Percentiles rank a stretch among this genome's conserved stretches.
Conservation (phyloP, 306 rosid genomes). For the Styphnolobium japonicum region DNA sequence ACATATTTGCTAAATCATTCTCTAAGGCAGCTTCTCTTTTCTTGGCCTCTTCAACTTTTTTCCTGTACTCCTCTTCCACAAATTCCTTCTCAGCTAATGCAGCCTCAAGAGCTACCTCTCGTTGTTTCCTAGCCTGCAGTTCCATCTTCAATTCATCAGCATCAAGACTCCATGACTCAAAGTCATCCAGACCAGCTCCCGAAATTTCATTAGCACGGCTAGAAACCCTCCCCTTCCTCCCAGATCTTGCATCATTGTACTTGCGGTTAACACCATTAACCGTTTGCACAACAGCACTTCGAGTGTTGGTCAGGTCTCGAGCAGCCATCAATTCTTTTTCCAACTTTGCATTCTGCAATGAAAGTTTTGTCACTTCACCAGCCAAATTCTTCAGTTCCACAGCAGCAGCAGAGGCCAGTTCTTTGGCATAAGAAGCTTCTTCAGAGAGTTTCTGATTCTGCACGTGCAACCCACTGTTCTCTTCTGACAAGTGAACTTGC, state of each 20-base stretch:
- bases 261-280: slow-evolving; percentile 68
- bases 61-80: slow-evolving; percentile 77
- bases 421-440: slow-evolving; percentile 96
- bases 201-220: slow-evolving; percentile 59
- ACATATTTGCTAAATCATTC: slow-evolving; percentile 97
- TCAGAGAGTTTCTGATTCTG: slow-evolving; percentile 96
- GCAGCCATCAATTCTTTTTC: slow-evolving; percentile 88
- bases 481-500: slow-evolving; percentile 84
- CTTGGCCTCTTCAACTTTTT: slow-evolving; percentile 81
- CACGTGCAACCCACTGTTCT: slow-evolving; percentile 85
- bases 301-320: slow-evolving; percentile 62
- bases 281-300: slow-evolving; percentile 41
- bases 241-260: slow-evolving; percentile 64
- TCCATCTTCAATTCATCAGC: slow-evolving; percentile 79
- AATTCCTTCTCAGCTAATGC: slow-evolving; percentile 86
- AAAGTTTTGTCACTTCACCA: slow-evolving; percentile 89
- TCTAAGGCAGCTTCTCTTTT: slow-evolving; percentile 83
- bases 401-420: slow-evolving; percentile 98
- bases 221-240: slow-evolving; percentile 74
- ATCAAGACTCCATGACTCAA: slow-evolving; percentile 78
- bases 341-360: slow-evolving; percentile 75
- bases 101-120: slow-evolving; percentile 89
- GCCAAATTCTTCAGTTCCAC: slow-evolving; percentile 96
- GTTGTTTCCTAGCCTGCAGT: slow-evolving; percentile 83
- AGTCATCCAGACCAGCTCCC: slow-evolving; percentile 54